Evolutionary conservation across 164 flowering plant species (phyloP), one percentile per base, ranked within the genome.

Genomic region (Tetracentron sinense): DNA sequence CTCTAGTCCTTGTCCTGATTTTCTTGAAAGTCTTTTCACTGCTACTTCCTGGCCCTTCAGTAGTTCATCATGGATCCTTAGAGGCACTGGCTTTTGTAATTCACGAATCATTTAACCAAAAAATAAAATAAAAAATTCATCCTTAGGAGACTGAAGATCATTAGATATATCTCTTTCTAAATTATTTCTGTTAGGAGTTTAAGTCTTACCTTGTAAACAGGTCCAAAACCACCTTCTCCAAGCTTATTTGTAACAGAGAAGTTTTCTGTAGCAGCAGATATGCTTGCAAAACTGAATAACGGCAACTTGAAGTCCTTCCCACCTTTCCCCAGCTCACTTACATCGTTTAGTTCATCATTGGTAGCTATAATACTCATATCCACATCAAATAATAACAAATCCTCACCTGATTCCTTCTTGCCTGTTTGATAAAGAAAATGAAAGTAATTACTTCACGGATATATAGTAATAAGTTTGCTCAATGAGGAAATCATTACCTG

Each of bases 151-250:
- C n/a, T n/a, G n/a, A n/a, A n/a, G 12, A 30, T 17, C 4, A 11
- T 1, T 1, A 1, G 20, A 33, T 33, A 33, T 33, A 4, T 33
- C 38, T 33, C 10, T 4, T 33, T 33, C 38, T 4, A 33, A 33
- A 10, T 33, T 4, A 10, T 33, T 33, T n/a, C n/a, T n/a, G n/a
- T n/a, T 33, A 33, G 10, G 38, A 33, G 6, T 4, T 33, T 33
- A 4, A 33, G 10, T 38, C 11, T 0, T 56, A 56, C 56, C 61
- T 56, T 65, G 44, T n/a, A n/a, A n/a, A n/a, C n/a, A n/a, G n/a
- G n/a, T 57, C 70, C 70, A 54, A 67, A 67, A 2, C 70, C 70
- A 12, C 70, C 70, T 21, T 52, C 27, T 15, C 70, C 64, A 52
- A 67, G 70, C 59, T 58, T 67, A 42, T 67, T 60, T 26, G 52